These are phyloP conservation scores for Rhizopus delemar DNA, from an alignment of 371 early-diverging fungal genomes.

Conservation along the genomic window DNA sequence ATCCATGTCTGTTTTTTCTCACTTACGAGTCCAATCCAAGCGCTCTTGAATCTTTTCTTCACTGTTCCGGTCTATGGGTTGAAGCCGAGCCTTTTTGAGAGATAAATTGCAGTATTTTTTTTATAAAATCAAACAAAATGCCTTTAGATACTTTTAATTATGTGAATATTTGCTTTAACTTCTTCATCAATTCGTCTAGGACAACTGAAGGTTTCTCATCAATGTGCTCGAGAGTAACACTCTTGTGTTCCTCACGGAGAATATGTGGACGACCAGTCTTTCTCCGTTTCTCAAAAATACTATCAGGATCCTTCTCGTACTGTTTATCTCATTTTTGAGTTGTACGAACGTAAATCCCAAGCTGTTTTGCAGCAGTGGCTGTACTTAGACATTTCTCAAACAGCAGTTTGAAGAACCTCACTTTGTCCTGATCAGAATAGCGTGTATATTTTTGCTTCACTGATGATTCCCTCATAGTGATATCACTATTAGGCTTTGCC, in stretches of 20 bases:
- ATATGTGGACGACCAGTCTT: constrained; percentile 15
- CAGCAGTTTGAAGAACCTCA: constrained; percentile 10
- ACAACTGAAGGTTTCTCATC: constrained; percentile 15
- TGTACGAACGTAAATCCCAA: constrained; percentile 10
- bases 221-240: constrained; percentile 5
- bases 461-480: constrained; percentile 10
- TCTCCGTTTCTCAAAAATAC: constrained; percentile 16
- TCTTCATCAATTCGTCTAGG: constrained; percentile 13
- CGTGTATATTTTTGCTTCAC: constrained; percentile 10
- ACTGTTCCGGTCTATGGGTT: constrained; percentile 5
- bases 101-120: constrained; percentile 18
- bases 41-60: constrained; percentile 5
- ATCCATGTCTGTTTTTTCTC: constrained; percentile 6
- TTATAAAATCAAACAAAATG: constrained; percentile 17
- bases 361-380: constrained; percentile 13
- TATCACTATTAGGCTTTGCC: constrained; percentile 8
- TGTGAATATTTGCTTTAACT: constrained; percentile 10
- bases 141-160: constrained; percentile 21
- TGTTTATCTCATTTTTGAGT: constrained; percentile 19
- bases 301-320: constrained; percentile 18
- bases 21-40: constrained; percentile 5
- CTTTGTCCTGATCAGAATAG: constrained; percentile 16
- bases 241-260: constrained; percentile 18
- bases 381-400: constrained; percentile 20
- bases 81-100: constrained; percentile 10